phyloP scores from a whole-genome alignment of 2,329 filamentous ascomycete species.

The Cladosporium phlei region DNA sequence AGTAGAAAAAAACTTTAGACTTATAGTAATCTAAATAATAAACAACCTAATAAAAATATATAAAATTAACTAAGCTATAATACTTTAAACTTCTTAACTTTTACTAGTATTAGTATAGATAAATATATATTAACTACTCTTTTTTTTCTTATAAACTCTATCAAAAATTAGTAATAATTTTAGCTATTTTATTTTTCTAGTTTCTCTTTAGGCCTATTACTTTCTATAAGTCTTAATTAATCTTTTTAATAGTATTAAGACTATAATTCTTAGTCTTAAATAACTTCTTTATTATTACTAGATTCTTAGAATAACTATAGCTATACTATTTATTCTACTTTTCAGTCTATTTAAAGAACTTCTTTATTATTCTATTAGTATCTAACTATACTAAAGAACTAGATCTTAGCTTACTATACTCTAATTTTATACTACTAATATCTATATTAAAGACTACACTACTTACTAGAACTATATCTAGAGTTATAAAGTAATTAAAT shows the following conservation, averaged over 20 bases:
- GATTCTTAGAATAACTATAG: neutral
- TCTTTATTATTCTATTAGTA: neutral
- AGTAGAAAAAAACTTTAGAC: neutral
- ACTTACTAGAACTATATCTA: neutral
- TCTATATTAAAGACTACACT: too few relatives aligned
- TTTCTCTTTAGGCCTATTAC: neutral
- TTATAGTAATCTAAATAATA: neutral
- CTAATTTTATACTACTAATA: neutral
- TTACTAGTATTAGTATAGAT: neutral
- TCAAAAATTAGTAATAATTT: neutral
- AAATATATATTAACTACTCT: neutral
- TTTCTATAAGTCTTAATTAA: neutral
- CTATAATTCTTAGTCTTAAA: neutral
- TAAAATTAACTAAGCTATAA: neutral
- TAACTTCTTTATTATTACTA: neutral
- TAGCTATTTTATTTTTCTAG: neutral
- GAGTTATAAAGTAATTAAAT: neutral
- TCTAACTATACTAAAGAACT: neutral
- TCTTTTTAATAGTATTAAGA: neutral
- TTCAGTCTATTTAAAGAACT: neutral
- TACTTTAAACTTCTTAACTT: neutral
- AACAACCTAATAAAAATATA: neutral
- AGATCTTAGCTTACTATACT: neutral
- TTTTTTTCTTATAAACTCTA: neutral
- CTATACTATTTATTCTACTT: neutral